Evolutionary conservation across 2,329 filamentous ascomycete genomes (phyloP).

Genomic region (Pseudocercospora pini-densiflorae): DNA sequence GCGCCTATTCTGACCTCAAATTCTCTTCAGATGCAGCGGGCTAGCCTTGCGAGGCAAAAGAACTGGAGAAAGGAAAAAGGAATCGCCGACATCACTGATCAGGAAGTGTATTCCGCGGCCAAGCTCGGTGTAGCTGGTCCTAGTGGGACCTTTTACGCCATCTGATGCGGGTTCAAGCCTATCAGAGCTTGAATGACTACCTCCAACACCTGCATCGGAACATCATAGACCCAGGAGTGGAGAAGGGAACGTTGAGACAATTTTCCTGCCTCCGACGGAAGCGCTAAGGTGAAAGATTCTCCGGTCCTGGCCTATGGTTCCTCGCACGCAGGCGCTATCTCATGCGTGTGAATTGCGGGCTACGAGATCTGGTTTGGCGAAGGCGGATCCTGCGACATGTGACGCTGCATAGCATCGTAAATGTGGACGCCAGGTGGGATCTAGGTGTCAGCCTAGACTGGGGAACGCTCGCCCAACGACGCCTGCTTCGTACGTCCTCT

Average conservation of each 20-base stretch:
- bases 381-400: constrained; percentile 15
- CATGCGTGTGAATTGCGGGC: constrained; percentile 12
- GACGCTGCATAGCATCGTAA: constrained; percentile 20
- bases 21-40: neutral
- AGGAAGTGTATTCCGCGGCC: constrained; percentile 16
- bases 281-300: constrained; percentile 21
- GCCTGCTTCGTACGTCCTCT: constrained; percentile 13
- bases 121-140: constrained; percentile 9
- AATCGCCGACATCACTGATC: constrained; percentile 14
- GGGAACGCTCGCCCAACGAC: constrained; percentile 12
- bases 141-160: constrained; percentile 14
- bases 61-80: constrained; percentile 15
- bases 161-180: neutral
- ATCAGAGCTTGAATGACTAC: constrained; percentile 7
- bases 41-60: constrained; percentile 12
- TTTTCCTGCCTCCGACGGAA: constrained; percentile 19
- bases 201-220: constrained; percentile 13
- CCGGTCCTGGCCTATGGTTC: constrained; percentile 28
- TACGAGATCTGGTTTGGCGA: constrained; percentile 10
- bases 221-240: constrained; percentile 18
- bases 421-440: constrained; percentile 18
- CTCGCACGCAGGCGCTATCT: constrained; percentile 19
- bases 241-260: constrained; percentile 13
- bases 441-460: constrained; percentile 16
- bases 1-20: constrained; percentile 24